Evolutionary conservation across 305 asterid genomes (phyloP).

Genomic region (Striga hermonthica): DNA sequence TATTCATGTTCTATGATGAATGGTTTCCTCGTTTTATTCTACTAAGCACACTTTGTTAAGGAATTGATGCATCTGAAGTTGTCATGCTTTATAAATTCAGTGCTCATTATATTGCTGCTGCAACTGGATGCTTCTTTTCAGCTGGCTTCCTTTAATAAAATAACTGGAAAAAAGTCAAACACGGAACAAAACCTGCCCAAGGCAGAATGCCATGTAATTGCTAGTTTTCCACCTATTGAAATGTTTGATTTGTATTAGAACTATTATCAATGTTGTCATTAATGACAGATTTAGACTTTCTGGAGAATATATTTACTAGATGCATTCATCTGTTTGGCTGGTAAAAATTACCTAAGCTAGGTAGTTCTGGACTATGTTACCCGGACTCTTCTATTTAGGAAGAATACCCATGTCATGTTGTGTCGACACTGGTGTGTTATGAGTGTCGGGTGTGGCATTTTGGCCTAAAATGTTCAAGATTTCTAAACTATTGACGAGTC

Average conservation of each 20-base stretch:
- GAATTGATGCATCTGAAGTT: background rate
- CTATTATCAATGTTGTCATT: background rate
- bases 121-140: background rate
- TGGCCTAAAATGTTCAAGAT: too few relatives aligned
- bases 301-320: constrained; percentile 14
- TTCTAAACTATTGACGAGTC: too few relatives aligned
- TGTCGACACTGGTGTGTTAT: too few relatives aligned
- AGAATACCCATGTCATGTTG: too few relatives aligned
- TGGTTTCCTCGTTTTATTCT: background rate
- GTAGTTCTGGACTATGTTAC: constrained; percentile 13
- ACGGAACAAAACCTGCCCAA: background rate
- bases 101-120: background rate
- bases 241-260: constrained; percentile 6
- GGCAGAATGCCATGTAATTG: background rate
- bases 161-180: background rate
- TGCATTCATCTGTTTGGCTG: constrained; percentile 22
- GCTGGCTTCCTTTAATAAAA: background rate
- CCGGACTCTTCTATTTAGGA: too few relatives aligned
- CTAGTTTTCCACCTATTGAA: background rate
- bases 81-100: background rate
- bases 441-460: too few relatives aligned
- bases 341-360: constrained; percentile 1
- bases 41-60: too few relatives aligned
- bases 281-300: background rate
- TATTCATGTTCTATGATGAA: background rate